A percentile compares a stretch with the other conserved stretches of the same genome.
These are phyloP conservation scores for Cucumis melo DNA, from an alignment of 306 rosid genomes.

Conservation along the genomic window DNA sequence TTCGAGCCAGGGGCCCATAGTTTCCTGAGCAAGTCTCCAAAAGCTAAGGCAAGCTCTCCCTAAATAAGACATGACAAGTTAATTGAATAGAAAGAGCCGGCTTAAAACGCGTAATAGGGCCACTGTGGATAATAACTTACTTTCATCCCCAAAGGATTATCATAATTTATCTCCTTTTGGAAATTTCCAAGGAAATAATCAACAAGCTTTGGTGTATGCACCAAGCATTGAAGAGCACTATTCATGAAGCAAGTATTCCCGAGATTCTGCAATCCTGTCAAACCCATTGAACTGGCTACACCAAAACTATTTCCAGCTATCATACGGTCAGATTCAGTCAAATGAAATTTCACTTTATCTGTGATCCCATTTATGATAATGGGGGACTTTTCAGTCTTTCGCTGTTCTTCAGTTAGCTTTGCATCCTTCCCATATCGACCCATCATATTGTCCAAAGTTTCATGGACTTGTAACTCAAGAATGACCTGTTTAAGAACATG, in stretches of 20 bases:
- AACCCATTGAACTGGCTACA: conserved; percentile 44
- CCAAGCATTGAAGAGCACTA: conserved; percentile 80
- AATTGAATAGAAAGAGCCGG: not conserved
- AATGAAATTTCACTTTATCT: conserved; percentile 15
- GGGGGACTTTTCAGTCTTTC: conserved; percentile 23
- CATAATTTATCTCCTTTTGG: conserved; percentile 54
- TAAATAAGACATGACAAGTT: conserved; percentile 13
- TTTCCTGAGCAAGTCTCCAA: conserved; percentile 74
- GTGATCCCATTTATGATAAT: conserved; percentile 39
- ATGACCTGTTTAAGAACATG: conserved; percentile 33
- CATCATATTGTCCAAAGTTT: conserved; percentile 29
- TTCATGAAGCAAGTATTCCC: conserved; percentile 96
- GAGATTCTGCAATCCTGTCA: conserved; percentile 78
- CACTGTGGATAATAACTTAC: conserved; percentile 21
- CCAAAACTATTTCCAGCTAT: conserved; percentile 25
- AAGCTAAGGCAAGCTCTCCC: conserved; percentile 88
- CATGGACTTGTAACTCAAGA: conserved; percentile 64
- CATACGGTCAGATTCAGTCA: conserved; percentile 17
- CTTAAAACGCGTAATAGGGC: not conserved
- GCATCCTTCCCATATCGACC: conserved; percentile 17
- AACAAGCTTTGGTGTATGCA: conserved; percentile 63
- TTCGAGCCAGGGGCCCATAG: conserved; percentile 63
- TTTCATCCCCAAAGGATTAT: conserved; percentile 77
- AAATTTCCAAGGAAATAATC: conserved; percentile 76
- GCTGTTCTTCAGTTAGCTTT: conserved; percentile 28